Evolutionary conservation across 2,329 filamentous ascomycete species (phyloP), one percentile per base, ranked within the genome.

Genomic region (Colletotrichum sp.): DNA sequence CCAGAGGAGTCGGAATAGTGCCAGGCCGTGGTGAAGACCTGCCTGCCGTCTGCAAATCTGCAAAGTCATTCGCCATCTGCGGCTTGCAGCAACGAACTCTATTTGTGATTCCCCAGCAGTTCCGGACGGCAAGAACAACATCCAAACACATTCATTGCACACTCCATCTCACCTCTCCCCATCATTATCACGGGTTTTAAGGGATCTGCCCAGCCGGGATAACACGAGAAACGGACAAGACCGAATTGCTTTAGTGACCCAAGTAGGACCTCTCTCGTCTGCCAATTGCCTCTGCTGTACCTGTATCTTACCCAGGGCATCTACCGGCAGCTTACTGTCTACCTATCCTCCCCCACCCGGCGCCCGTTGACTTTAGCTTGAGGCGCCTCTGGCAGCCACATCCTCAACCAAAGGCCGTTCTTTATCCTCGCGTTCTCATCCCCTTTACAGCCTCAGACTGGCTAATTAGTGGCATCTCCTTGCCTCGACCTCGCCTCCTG

Each of bases 51-150:
- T 28, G 70, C 34, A 55, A 72, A 36, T 49, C 32, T 28, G 70
- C 26, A 65, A 68, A 36, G 15, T 36, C 34, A 64, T 64, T 73
- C 65, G 71, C 71, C 71, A 28, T 63, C 64, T 62, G 71, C 70
- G 28, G 16, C 71, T 68, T n/a, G 63, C 62, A 67, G 34, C n/a
- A 44, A 28, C 26, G 55, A 69, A 73, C 57, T 69, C 71, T 73
- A 55, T 44, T 30, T 15, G 26, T 49, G 8, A 15, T 49, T 32
- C 21, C 24, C 65, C 39, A 34, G 36, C 49, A 57, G 16, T 60
- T 73, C 65, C 39, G 55, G 30, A 63, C 28, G 34, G 26, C 63
- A 62, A 55, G 18, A 34, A 34, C 16, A n/a, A n/a, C 44, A 21
- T 30, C 21, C 36, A 60, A 7, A 26, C 26, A 62, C 18, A 26